phyloP scores from a whole-genome alignment of 2,329 filamentous ascomycete genomes.

The Neobulgaria alba region DNA sequence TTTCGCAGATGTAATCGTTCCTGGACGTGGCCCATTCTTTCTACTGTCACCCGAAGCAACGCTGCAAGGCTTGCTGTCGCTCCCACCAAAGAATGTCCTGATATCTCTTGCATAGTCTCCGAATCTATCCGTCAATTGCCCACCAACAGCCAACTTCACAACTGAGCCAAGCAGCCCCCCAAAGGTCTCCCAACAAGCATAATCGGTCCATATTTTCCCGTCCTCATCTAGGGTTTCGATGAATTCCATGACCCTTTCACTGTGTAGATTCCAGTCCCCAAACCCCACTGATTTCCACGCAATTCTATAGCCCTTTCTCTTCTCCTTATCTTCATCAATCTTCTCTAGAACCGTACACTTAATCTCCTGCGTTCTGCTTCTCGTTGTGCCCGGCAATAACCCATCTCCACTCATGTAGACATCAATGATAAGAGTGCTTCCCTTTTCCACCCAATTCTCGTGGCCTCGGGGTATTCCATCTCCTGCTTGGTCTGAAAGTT shows the following conservation, averaged over 20 bases:
- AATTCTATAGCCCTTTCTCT: conserved; percentile 31
- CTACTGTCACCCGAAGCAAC: too few relatives aligned
- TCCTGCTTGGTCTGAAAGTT: background rate
- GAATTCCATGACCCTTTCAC: conserved; percentile 38
- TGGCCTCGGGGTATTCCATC: conserved; percentile 11
- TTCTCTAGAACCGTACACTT: conserved; percentile 10
- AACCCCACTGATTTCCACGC: conserved; percentile 32
- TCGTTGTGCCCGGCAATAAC: conserved; percentile 7
- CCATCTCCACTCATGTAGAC: conserved; percentile 20
- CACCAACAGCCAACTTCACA: conserved; percentile 29
- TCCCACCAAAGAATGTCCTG: conserved; percentile 27
- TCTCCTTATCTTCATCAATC: conserved; percentile 12
- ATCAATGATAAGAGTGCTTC: conserved; percentile 10
- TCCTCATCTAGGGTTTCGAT: conserved; percentile 32
- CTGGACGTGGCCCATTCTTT: too few relatives aligned
- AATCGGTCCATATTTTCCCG: conserved; percentile 30
- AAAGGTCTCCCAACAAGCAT: conserved; percentile 39
- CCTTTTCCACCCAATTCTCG: conserved; percentile 15
- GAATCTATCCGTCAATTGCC: conserved; percentile 30
- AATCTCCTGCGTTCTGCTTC: conserved; percentile 11
- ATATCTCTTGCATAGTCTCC: conserved; percentile 33
- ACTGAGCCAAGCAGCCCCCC: conserved; percentile 32
- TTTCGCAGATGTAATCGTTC: too few relatives aligned
- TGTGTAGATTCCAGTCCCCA: conserved; percentile 29
- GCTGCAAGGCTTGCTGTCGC: background rate